Evolutionary conservation across 2,329 filamentous ascomycete species (phyloP).

Genomic region (Cryphonectria radicalis): DNA sequence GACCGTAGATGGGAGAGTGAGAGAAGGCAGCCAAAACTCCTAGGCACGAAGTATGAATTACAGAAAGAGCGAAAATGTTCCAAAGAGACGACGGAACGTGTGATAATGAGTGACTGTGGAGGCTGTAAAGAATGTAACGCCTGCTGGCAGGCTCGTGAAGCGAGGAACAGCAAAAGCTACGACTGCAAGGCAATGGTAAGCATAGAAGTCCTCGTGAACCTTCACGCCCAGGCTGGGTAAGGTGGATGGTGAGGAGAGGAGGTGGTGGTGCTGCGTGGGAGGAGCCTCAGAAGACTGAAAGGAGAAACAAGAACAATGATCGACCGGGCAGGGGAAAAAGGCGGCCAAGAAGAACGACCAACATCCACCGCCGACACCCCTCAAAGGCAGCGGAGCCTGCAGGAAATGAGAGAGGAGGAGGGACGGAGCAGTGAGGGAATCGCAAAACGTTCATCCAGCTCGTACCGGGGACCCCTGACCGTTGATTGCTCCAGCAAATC

Average conservation of each 20-base stretch:
- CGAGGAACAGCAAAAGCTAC: conserved; percentile 22
- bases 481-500: conserved; percentile 24
- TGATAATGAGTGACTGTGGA: conserved; percentile 40
- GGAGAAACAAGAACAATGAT: conserved; percentile 26
- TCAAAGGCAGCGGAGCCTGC: conserved; percentile 22
- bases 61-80: conserved; percentile 28
- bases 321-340: conserved; percentile 25
- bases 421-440: conserved; percentile 24
- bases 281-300: conserved; percentile 24
- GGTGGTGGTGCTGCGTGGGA: conserved; percentile 25
- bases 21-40: conserved; percentile 15
- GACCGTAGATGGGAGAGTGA: conserved; percentile 7
- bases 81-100: conserved; percentile 23
- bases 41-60: conserved; percentile 19
- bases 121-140: conserved; percentile 59
- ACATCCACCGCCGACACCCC: conserved; percentile 20
- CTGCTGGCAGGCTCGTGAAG: conserved; percentile 56
- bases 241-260: conserved; percentile 28
- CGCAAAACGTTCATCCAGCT: conserved; percentile 26
- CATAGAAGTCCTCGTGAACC: conserved; percentile 30
- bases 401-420: conserved; percentile 30
- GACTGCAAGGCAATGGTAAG: conserved; percentile 17
- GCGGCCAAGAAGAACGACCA: conserved; percentile 26
- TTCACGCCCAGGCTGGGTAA: conserved; percentile 27
- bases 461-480: conserved; percentile 26